These are phyloP conservation scores for Aegilops tauschii DNA, from an alignment of 176 grass and related monocot species.

Conservation along the genomic window DNA sequence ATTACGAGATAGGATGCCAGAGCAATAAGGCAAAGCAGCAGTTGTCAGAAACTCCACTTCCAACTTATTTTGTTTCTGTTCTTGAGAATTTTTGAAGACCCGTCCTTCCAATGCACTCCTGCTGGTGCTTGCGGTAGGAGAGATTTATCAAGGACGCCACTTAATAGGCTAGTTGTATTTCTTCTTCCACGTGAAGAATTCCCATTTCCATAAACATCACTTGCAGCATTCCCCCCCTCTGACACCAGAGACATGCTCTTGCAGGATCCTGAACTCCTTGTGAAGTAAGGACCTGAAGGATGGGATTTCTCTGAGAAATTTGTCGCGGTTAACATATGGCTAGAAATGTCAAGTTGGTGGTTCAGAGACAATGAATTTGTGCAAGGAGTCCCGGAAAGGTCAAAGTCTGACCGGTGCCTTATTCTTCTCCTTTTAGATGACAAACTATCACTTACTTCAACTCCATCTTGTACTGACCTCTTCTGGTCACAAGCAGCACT, in stretches of 20 bases:
- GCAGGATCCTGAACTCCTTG: conserved; percentile 40
- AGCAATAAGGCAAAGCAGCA: conserved; percentile 28
- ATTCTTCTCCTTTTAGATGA: conserved; percentile 40
- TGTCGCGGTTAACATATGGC: conserved; percentile 8
- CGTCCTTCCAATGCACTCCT: neutral
- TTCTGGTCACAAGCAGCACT: conserved; percentile 20
- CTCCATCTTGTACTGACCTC: conserved; percentile 30
- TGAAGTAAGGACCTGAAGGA: conserved; percentile 24
- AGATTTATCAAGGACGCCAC: conserved; percentile 30
- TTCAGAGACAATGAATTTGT: conserved; percentile 28
- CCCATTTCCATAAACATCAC: conserved; percentile 12
- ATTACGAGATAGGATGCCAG: conserved; percentile 18
- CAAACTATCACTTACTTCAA: neutral
- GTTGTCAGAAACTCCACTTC: conserved; percentile 1
- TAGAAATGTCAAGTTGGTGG: conserved; percentile 17
- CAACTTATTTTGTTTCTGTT: conserved; percentile 34
- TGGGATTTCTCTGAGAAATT: conserved; percentile 35
- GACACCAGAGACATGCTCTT: conserved; percentile 14
- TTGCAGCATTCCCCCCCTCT: conserved; percentile 20
- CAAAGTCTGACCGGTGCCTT: neutral
- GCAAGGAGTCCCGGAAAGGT: conserved; percentile 4
- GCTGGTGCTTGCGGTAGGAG: conserved; percentile 23
- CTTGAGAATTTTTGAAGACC: conserved; percentile 12
- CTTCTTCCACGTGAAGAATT: conserved; percentile 28
- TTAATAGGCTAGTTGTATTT: neutral